Evolutionary conservation across 805 yeast species (phyloP).

Genomic region (Millerozyma acaciae): DNA sequence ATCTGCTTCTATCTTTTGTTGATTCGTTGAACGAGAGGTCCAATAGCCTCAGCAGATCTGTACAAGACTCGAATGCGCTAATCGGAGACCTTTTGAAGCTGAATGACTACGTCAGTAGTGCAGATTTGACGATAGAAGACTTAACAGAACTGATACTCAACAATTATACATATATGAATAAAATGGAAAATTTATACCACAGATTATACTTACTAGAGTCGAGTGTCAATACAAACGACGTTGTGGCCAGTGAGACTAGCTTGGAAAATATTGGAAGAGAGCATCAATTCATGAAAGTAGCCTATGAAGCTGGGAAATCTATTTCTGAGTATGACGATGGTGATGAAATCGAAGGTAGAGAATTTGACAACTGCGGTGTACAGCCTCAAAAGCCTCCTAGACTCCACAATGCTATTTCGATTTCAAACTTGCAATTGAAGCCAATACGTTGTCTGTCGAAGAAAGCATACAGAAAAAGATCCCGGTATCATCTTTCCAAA

Average conservation of each 20-base stretch:
- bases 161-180: slow-evolving; percentile 20
- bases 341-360: neutral
- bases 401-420: slow-evolving; percentile 22
- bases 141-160: slow-evolving; percentile 18
- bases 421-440: slow-evolving; percentile 34
- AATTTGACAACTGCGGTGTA: no score
- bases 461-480: slow-evolving; percentile 36
- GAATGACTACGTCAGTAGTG: slow-evolving; percentile 18
- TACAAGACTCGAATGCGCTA: slow-evolving; percentile 21
- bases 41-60: slow-evolving; percentile 16
- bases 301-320: neutral
- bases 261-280: slow-evolving; percentile 28
- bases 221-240: slow-evolving; percentile 27
- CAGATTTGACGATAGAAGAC: slow-evolving; percentile 28
- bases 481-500: slow-evolving; percentile 36
- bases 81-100: slow-evolving; percentile 17
- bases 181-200: slow-evolving; percentile 28
- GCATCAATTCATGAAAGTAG: slow-evolving; percentile 17
- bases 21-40: slow-evolving; percentile 29
- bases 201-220: slow-evolving; percentile 33
- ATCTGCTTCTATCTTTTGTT: slow-evolving; percentile 27
- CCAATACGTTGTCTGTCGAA: slow-evolving; percentile 35
- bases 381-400: slow-evolving; percentile 3
- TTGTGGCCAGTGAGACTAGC: slow-evolving; percentile 26
- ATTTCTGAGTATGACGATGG: neutral